These are phyloP conservation scores for Trichophyton rubrum DNA, from an alignment of 2,329 filamentous ascomycete species.

Conservation along the genomic window DNA sequence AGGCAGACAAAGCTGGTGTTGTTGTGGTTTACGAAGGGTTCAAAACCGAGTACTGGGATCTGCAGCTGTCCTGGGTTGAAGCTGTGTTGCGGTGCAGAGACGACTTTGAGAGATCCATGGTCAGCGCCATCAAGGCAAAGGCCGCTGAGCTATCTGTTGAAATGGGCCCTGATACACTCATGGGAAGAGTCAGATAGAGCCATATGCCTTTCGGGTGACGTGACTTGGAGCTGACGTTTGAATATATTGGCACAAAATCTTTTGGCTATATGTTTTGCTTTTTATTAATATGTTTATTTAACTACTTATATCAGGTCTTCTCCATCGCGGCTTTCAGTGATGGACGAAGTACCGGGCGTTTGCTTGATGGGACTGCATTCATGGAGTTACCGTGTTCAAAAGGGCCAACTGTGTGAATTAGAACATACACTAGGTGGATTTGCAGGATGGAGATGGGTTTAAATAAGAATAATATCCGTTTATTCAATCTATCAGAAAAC, in stretches of 20 bases:
- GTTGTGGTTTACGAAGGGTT: conserved; percentile 70
- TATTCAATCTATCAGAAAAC: neutral
- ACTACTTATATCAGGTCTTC: neutral
- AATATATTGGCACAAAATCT: neutral
- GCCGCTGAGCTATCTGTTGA: conserved; percentile 77
- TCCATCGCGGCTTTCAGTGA: neutral
- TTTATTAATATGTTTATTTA: neutral
- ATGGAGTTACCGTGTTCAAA: neutral
- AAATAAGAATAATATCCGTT: neutral
- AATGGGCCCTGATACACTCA: conserved; percentile 77
- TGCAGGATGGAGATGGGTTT: neutral
- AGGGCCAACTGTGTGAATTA: neutral
- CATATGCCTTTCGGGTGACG: neutral
- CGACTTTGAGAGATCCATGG: conserved; percentile 84
- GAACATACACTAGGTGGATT: neutral
- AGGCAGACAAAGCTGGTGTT: conserved; percentile 57
- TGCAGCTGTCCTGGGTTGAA: conserved; percentile 93
- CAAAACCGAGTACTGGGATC: conserved; percentile 81
- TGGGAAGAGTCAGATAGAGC: conserved; percentile 64
- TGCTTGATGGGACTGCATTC: neutral
- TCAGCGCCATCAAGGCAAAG: conserved; percentile 74
- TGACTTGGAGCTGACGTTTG: neutral
- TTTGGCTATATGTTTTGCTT: neutral
- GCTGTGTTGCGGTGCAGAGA: conserved; percentile 74
- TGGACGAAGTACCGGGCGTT: neutral